phyloP scores from a whole-genome alignment of 352 stramenopile species.

The Phytophthora chlamydospora region DNA sequence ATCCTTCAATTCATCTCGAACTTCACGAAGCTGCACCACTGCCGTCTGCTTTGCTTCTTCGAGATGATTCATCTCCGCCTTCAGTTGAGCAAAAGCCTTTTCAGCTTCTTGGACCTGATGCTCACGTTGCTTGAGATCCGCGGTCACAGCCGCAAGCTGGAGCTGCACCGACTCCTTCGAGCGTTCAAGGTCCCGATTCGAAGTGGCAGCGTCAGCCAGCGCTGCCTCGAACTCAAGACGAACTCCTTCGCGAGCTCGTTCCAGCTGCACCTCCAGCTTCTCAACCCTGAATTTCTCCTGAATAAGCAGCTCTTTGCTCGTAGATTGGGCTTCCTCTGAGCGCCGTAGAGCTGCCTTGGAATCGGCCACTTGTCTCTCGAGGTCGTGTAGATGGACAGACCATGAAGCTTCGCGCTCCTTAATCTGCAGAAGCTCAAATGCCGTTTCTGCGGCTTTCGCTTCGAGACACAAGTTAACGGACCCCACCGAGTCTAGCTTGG shows the following conservation, averaged over 20 bases:
- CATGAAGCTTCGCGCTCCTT: slow-evolving; percentile 71
- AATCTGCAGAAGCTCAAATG: slow-evolving; percentile 58
- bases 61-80: slow-evolving; percentile 23
- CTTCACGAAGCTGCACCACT: slow-evolving; percentile 10
- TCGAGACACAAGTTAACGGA: slow-evolving; percentile 44
- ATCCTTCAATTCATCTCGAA: slow-evolving; percentile 30
- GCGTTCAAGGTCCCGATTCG: slow-evolving; percentile 32
- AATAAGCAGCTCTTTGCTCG: slow-evolving; percentile 26
- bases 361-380: slow-evolving; percentile 42
- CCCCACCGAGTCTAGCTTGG: slow-evolving; percentile 45
- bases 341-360: slow-evolving; percentile 20
- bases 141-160: slow-evolving; percentile 17
- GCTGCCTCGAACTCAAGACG: slow-evolving; percentile 42
- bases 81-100: slow-evolving; percentile 23
- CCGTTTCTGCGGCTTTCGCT: slow-evolving; percentile 47
- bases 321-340: slow-evolving; percentile 35
- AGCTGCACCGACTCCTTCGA: slow-evolving; percentile 25
- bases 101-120: slow-evolving; percentile 24
- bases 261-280: slow-evolving; percentile 29
- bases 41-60: slow-evolving; percentile 27
- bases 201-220: slow-evolving; percentile 40
- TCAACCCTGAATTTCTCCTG: slow-evolving; percentile 42
- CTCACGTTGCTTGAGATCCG: slow-evolving; percentile 29
- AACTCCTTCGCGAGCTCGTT: slow-evolving; percentile 30
- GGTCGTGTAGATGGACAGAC: slow-evolving; percentile 53